Evolutionary conservation across 148 eudicot genomes (phyloP), one percentile per base, ranked within the genome.

Genomic region (Rhododendron ovatum): DNA sequence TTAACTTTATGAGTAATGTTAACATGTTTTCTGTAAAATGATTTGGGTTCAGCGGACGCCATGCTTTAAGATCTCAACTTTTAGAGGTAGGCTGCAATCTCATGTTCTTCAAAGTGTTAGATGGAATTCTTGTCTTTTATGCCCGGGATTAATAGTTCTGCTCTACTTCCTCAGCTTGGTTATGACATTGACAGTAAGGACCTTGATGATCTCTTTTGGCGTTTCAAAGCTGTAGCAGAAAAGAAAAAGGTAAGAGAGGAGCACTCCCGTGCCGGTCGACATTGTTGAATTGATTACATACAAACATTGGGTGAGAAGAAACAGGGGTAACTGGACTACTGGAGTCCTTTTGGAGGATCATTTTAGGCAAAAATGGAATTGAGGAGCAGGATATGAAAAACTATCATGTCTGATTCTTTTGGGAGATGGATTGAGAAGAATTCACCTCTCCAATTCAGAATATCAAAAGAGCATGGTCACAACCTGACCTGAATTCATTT

Each of bases 221-320:
- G 96, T 63, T 96, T 96, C 89, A 96, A 96, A 93, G 82, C 93
- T 85, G 92, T 95, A n/a, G 96, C 98, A 75, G 95, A 94, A 88
- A 93, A 90, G 90, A 96, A 96, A 89, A 96, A 95, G 96, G 98
- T 94, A 87, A 61, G 83, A 37, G 57, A 6, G 74, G 30, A 26
- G 43, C 43, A 2, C 80, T 20, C 76, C 30, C 15, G 4, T 55
- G 78, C 41, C 3, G 0, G 45, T n/a, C 26, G 18, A 77, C 69
- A 24, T 75, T 2, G 1, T 26, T 85, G 37, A 33, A 55, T 84
- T 14, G 5, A 33, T 83, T 82, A 14, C 61, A 7, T 53, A 51
- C 15, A 51, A 13, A 13, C 45, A 26, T 63, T 65, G 14, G 48
- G 45, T 67, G 77, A 26, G 15, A 15, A 22, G 45, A 20, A 35